A percentile compares a stretch with the other conserved stretches of the same genome.
phyloP scores from a whole-genome alignment of 2,329 filamentous ascomycete genomes.

The Aquanectria penicillioides region DNA sequence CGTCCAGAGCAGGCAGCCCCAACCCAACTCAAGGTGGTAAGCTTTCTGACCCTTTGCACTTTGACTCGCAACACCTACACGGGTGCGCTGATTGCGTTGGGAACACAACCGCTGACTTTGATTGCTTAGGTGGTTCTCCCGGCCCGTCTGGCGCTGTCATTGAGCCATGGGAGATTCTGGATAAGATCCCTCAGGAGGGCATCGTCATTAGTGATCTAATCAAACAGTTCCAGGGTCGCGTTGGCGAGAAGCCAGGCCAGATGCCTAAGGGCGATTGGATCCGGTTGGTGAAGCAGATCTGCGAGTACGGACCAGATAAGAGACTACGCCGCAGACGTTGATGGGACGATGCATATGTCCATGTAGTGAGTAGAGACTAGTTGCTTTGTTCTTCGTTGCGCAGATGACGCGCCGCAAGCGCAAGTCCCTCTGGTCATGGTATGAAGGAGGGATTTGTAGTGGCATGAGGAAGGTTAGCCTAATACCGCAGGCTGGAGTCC shows the following conservation, averaged over 20 bases:
- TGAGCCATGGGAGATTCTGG: slow-evolving; percentile 63
- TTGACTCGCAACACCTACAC: too few relatives aligned
- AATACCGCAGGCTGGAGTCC: neutral
- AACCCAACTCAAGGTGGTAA: slow-evolving; percentile 54
- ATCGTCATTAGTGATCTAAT: slow-evolving; percentile 65
- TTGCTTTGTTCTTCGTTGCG: slow-evolving; percentile 15
- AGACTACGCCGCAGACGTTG: slow-evolving; percentile 55
- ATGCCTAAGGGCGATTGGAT: slow-evolving; percentile 68
- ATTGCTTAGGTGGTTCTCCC: slow-evolving; percentile 45
- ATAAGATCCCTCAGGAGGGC: slow-evolving; percentile 63
- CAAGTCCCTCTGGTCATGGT: neutral
- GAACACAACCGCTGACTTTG: slow-evolving; percentile 19
- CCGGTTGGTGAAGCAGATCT: slow-evolving; percentile 65
- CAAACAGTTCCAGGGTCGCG: slow-evolving; percentile 62
- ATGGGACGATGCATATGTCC: slow-evolving; percentile 5
- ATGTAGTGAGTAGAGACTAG: slow-evolving; percentile 10
- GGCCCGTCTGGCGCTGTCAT: slow-evolving; percentile 48
- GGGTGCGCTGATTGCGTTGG: neutral
- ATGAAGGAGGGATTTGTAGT: neutral
- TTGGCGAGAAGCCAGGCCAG: slow-evolving; percentile 61
- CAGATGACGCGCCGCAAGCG: neutral
- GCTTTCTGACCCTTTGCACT: slow-evolving; percentile 28
- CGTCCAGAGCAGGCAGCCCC: slow-evolving; percentile 72
- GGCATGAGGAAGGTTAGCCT: neutral
- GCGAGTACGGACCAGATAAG: slow-evolving; percentile 65